These are phyloP conservation scores for Talaromyces nanjingensis DNA, from an alignment of 495 filamentous ascomycete genomes.

Conservation along the genomic window DNA sequence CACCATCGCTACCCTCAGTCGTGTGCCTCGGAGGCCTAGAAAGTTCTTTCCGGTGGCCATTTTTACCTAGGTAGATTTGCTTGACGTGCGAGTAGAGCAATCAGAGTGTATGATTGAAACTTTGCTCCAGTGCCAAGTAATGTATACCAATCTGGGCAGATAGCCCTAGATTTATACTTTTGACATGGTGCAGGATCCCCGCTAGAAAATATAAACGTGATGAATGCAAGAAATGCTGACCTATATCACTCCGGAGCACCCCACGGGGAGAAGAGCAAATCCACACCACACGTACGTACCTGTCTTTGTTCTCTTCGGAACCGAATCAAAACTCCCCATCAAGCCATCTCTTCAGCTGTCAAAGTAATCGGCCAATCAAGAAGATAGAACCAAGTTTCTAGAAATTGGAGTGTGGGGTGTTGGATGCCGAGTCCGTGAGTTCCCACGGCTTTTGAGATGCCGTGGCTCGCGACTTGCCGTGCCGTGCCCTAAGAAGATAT, in stretches of 20 bases:
- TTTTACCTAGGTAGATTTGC: background rate
- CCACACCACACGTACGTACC: background rate
- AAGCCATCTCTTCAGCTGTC: background rate
- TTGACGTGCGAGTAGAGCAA: background rate
- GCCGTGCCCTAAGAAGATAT: background rate
- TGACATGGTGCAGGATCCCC: background rate
- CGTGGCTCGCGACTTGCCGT: background rate
- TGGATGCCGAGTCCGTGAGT: background rate
- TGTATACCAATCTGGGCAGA: background rate
- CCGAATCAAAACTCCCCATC: background rate
- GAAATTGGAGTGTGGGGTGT: background rate
- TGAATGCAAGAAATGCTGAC: background rate
- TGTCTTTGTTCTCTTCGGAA: background rate
- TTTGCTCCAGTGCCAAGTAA: background rate
- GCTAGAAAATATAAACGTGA: background rate
- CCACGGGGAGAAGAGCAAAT: background rate
- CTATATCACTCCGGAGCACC: background rate
- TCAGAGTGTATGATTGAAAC: background rate
- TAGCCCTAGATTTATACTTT: background rate
- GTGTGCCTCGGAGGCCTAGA: background rate
- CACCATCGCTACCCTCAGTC: slow-evolving; percentile 20
- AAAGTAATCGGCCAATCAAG: background rate
- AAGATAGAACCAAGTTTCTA: background rate
- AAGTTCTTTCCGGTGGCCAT: background rate
- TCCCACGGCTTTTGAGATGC: background rate